Evolutionary conservation across 2,329 filamentous ascomycete genomes (phyloP), one percentile per base, ranked within the genome.

Genomic region (Trichothecium sympodiale): DNA sequence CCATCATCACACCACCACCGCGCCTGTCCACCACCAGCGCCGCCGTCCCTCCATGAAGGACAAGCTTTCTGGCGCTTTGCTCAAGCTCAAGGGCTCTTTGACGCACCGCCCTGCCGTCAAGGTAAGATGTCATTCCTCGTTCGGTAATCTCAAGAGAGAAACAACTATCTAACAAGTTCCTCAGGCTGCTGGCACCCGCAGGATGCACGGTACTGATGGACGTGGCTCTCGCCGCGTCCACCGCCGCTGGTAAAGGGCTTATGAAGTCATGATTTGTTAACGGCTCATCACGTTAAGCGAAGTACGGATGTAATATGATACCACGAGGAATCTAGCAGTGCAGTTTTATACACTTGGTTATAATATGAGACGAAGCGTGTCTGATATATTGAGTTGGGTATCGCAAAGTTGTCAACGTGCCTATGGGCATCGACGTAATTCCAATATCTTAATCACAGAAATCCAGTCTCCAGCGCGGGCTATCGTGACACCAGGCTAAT

Each of bases 191-290:
- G 81, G 81, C 18, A 81, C 80, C 34, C 69, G 80, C 40, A 69
- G 81, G 37, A 84, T 84, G 78, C 72, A 74, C 46, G 80, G 81
- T 29, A 85, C 80, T 32, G 81, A 85, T 55, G 80, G 80, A 3
- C 72, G 77, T 27, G 74, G 75, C 39, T 65, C 61, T 38, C 67
- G 53, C 40, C 62, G 54, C 38, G 44, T 39, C 34, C 43, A 37
- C 17, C 43, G 38, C 17, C 33, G 30, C 33, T 17, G 12, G 16
- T 17, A 17, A 31, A 17, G 18, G 15, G 15, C 30, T 5, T 16
- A 17, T 5, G n/a, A 16, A 31, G 12, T 16, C 18, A n/a, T 14
- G 28, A n/a, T 31, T 13, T 15, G 12, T 15, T 30, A 30, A n/a
- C 28, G 8, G 29, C 29, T n/a, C 8, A 16, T 30, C 8, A 15